These are phyloP conservation scores for Monosporascus sp. DNA, from an alignment of 2,329 filamentous ascomycete species.

Conservation along the genomic window DNA sequence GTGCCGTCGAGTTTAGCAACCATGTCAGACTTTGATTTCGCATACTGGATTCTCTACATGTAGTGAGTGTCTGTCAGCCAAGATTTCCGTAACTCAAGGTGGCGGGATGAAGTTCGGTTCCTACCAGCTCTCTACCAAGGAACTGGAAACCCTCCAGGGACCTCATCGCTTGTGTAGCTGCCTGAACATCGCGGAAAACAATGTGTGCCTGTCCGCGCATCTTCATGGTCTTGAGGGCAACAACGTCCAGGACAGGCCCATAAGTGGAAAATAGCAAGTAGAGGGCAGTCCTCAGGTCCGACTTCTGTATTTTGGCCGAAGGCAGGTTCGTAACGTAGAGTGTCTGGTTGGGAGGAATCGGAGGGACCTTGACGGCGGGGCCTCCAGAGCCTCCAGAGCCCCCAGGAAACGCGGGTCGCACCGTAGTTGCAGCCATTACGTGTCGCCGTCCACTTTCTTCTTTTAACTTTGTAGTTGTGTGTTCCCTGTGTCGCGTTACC, in stretches of 20 bases:
- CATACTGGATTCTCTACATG: constrained; percentile 79
- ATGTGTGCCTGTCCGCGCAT: constrained; percentile 97
- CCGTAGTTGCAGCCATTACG: constrained; percentile 30
- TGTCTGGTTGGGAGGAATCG: constrained; percentile 68
- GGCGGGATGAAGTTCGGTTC: constrained; percentile 26
- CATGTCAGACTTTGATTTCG: constrained; percentile 81
- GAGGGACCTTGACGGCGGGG: constrained; percentile 43
- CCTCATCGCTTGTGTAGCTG: constrained; percentile 91
- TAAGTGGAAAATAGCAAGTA: constrained; percentile 95
- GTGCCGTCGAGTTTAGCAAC: constrained; percentile 90
- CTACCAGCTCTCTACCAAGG: constrained; percentile 77
- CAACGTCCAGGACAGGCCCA: constrained; percentile 85
- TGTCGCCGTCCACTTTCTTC: background rate
- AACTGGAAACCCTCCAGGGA: constrained; percentile 82
- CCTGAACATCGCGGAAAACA: constrained; percentile 81
- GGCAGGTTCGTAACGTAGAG: constrained; percentile 85
- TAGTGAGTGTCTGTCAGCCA: background rate
- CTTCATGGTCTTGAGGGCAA: constrained; percentile 80
- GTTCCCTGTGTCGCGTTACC: background rate
- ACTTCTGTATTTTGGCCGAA: constrained; percentile 84
- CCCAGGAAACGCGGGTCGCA: constrained; percentile 2
- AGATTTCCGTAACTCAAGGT: background rate
- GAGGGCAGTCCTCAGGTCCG: constrained; percentile 77
- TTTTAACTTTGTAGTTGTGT: background rate
- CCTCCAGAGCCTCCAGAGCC: constrained; percentile 9